Conservation (phyloP, 192 early-diverging fungal genomes). For the Mortierella hygrophila region DNA sequence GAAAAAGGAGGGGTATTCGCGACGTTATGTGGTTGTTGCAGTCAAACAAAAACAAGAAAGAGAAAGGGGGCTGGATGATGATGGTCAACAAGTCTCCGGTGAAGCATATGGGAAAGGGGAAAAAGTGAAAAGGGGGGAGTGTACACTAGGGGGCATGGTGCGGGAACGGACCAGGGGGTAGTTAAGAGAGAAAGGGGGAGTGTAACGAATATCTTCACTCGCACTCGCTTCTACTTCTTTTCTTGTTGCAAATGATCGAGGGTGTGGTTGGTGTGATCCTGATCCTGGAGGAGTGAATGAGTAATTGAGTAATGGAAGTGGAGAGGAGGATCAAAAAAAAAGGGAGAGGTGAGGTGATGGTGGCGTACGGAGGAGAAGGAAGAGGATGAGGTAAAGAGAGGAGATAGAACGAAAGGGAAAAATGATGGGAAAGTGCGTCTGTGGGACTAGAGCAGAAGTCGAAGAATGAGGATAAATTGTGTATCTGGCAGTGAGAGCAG, state of each 20-base stretch:
- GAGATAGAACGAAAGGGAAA: neutral
- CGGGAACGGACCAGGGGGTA: too few relatives aligned
- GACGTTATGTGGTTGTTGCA: neutral
- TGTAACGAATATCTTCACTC: too few relatives aligned
- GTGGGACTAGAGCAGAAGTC: too few relatives aligned
- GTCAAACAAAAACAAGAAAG: neutral
- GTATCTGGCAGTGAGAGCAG: neutral
- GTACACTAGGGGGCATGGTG: too few relatives aligned
- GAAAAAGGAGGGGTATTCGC: neutral
- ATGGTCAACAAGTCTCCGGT: neutral
- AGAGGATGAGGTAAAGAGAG: neutral
- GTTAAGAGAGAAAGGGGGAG: too few relatives aligned
- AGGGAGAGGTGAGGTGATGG: neutral
- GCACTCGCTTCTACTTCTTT: neutral
- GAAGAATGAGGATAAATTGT: too few relatives aligned
- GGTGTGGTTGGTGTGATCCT: neutral
- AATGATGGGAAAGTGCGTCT: neutral
- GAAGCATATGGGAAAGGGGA: neutral
- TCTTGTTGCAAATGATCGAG: neutral
- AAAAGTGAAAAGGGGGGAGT: neutral
- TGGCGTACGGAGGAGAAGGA: neutral
- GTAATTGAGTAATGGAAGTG: neutral
- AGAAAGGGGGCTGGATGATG: neutral
- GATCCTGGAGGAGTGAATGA: neutral
- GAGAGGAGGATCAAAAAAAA: neutral